These are phyloP conservation scores for Blastomyces emzantsi DNA, from an alignment of 2,329 filamentous ascomycete genomes.

Conservation along the genomic window DNA sequence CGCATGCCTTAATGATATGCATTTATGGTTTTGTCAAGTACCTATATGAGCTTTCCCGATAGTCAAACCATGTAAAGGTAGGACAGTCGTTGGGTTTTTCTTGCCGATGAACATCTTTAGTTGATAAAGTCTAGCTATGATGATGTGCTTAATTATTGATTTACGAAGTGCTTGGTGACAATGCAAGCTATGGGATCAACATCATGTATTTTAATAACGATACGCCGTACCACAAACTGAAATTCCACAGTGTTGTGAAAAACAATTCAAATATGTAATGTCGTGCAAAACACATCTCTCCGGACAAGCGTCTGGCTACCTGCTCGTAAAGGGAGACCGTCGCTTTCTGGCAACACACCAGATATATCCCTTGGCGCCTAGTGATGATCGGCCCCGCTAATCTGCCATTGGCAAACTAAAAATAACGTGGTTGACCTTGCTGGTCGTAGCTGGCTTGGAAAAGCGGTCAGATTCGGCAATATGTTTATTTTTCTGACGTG, in stretches of 20 bases:
- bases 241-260: neutral
- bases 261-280: neutral
- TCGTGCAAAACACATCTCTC: neutral
- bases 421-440: neutral
- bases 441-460: too few relatives aligned
- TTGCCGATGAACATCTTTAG: too few relatives aligned
- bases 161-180: neutral
- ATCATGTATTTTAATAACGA: neutral
- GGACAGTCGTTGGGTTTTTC: neutral
- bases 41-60: too few relatives aligned
- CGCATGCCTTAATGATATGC: neutral
- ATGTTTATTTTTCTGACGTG: constrained; percentile 5
- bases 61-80: neutral
- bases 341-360: too few relatives aligned
- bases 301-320: neutral
- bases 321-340: neutral
- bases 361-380: too few relatives aligned
- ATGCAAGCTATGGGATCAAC: neutral
- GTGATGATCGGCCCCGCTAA: too few relatives aligned
- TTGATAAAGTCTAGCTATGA: too few relatives aligned
- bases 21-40: constrained; percentile 1
- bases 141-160: neutral
- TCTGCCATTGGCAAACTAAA: neutral
- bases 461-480: constrained; percentile 2
- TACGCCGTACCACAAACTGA: neutral